Evolutionary conservation across 2,329 filamentous ascomycete species (phyloP), one percentile per base, ranked within the genome.

Genomic region (Decorospora gaudefroyi): DNA sequence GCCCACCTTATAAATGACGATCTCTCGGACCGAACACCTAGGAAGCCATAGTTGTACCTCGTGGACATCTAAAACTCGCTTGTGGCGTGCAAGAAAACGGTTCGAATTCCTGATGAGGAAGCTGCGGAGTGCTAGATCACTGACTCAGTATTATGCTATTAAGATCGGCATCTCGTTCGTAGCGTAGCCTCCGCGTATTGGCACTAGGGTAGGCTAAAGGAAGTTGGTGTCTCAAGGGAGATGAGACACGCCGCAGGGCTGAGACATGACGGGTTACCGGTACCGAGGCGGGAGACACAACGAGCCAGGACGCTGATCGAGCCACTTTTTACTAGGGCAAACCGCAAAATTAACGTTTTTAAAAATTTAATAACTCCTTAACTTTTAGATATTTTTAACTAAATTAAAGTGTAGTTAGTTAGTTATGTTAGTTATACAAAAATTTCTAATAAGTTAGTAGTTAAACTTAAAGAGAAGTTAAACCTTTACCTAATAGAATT

Each of bases 1-100:
- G 32, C 31, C 32, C 32, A 32, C 17, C 23, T 30, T 37, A 46
- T 28, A 15, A n/a, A 12, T 37, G 38, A 28, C 18, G 38, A 42
- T 46, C 32, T 32, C 35, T 50, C 47, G 43, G 47, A 25, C 47
- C 43, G 47, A 42, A 39, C n/a, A n/a, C n/a, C n/a, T 19, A 26
- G 8, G 13, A 30, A 34, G 38, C 17, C 15, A 18, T 33, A n/a
- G n/a, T 26, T 35, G 33, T 32, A 38, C 42, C 46, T 47, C 47
- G 47, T 50, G 47, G 34, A 47, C 47, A 29, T 26, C 13, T 42
- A 29, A 43, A 43, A 47, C 38, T 28, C 16, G 19, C 11, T 18
- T 30, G 47, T 12, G 47, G 42, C 27, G 25, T 35, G 22, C 18
- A 37, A n/a, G 17, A 15, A 17, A 34, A 27, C 47, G 47, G 47